phyloP scores from a whole-genome alignment of 2,329 filamentous ascomycete species.

The Nannizziopsis barbatae region DNA sequence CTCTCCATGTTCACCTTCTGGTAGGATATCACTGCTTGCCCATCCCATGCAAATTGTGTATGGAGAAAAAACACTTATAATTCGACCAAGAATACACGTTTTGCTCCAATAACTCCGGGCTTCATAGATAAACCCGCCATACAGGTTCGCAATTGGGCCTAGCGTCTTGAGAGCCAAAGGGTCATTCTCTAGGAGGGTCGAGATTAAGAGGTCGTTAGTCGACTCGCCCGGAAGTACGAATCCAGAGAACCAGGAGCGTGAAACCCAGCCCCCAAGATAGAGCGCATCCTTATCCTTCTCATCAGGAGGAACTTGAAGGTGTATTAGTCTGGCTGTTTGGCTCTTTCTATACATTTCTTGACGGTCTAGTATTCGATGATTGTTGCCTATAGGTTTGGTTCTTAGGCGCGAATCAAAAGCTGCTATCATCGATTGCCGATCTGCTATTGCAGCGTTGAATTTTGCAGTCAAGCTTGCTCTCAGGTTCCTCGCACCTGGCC shows the following conservation, averaged over 20 bases:
- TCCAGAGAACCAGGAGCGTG: slow-evolving; percentile 45
- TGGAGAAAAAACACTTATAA: slow-evolving; percentile 38
- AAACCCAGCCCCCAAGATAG: slow-evolving; percentile 44
- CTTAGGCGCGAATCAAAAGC: slow-evolving; percentile 13
- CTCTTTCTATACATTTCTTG: slow-evolving; percentile 26
- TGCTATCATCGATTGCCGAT: slow-evolving; percentile 3
- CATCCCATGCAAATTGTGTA: slow-evolving; percentile 46
- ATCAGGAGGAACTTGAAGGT: slow-evolving; percentile 18
- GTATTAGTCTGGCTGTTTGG: slow-evolving; percentile 21
- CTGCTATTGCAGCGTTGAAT: slow-evolving; percentile 20
- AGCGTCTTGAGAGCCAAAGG: slow-evolving; percentile 38
- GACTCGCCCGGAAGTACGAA: slow-evolving; percentile 45
- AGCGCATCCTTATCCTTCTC: slow-evolving; percentile 11
- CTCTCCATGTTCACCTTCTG: slow-evolving; percentile 25
- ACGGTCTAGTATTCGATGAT: slow-evolving; percentile 11
- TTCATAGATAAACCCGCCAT: slow-evolving; percentile 44
- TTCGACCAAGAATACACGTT: slow-evolving; percentile 43
- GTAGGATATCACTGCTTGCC: slow-evolving; percentile 36
- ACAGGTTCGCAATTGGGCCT: slow-evolving; percentile 42
- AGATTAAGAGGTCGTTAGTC: slow-evolving; percentile 45
- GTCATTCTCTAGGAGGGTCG: slow-evolving; percentile 46
- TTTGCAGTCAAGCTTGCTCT: slow-evolving; percentile 29
- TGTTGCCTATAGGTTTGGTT: not conserved
- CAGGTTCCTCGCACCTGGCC: slow-evolving; percentile 37
- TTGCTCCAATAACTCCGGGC: slow-evolving; percentile 48